These are phyloP conservation scores for Geosmithia morbida DNA, from an alignment of 2,329 filamentous ascomycete species.

Conservation along the genomic window DNA sequence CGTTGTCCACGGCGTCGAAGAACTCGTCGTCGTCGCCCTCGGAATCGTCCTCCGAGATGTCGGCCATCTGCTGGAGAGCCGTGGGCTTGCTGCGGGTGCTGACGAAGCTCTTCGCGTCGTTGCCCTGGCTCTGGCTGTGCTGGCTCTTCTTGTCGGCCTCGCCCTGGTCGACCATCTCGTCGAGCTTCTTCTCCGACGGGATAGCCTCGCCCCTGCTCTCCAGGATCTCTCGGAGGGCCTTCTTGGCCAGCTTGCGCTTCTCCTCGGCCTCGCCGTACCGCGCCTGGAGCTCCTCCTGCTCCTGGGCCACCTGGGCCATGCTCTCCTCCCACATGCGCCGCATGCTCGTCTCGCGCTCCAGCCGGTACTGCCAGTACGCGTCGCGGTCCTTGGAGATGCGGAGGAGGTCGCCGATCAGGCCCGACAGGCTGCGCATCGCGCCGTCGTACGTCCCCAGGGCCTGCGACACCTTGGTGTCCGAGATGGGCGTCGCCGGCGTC, in stretches of 20 bases:
- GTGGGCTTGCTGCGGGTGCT: constrained; percentile 43
- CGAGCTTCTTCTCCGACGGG: constrained; percentile 11
- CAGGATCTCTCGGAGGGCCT: constrained; percentile 73
- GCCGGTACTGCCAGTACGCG: constrained; percentile 88
- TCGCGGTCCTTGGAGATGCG: constrained; percentile 91
- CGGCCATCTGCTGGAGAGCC: constrained; percentile 54
- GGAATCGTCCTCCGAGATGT: constrained; percentile 61
- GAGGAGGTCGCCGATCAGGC: constrained; percentile 70
- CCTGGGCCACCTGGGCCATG: constrained; percentile 90
- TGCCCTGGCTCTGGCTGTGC: no score
- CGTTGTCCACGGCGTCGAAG: constrained; percentile 91
- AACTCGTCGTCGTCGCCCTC: constrained; percentile 66
- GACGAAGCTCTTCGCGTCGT: no score
- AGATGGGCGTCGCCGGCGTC: constrained; percentile 58
- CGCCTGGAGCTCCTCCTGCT: constrained; percentile 83
- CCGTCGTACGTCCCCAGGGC: constrained; percentile 78
- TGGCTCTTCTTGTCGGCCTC: constrained; percentile 17
- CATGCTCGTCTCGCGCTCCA: constrained; percentile 84
- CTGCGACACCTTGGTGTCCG: constrained; percentile 60
- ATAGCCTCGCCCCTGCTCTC: constrained; percentile 32
- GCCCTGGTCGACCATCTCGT: constrained; percentile 14
- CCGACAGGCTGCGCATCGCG: constrained; percentile 76
- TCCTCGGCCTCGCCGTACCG: constrained; percentile 80
- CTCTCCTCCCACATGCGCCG: constrained; percentile 97
- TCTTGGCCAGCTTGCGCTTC: constrained; percentile 81